phyloP scores from a whole-genome alignment of 441 rosid genomes.

The Euphorbia celastroides region DNA sequence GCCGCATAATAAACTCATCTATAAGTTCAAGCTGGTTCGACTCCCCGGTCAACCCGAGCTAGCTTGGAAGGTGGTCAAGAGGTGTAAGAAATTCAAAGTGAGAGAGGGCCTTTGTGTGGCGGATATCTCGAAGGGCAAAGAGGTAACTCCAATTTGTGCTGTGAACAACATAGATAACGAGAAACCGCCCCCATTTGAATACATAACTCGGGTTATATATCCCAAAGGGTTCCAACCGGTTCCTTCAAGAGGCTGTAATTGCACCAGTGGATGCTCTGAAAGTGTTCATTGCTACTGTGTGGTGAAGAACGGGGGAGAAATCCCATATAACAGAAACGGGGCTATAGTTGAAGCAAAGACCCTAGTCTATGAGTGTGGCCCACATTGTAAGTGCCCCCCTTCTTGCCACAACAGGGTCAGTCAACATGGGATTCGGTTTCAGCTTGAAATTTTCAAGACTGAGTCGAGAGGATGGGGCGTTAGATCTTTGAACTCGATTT shows the following conservation, averaged over 20 bases:
- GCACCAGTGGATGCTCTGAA: conserved; percentile 53
- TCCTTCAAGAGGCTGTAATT: conserved; percentile 56
- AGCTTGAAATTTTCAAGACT: conserved; percentile 83
- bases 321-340: conserved; percentile 75
- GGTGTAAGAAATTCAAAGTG: conserved; percentile 33
- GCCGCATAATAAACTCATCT: conserved; percentile 61
- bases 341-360: conserved; percentile 59
- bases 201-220: conserved; percentile 47
- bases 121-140: conserved; percentile 73
- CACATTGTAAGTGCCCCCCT: conserved; percentile 69
- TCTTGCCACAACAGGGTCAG: conserved; percentile 71
- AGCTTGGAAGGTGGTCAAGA: conserved; percentile 74
- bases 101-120: conserved; percentile 58
- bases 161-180: conserved; percentile 67
- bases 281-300: conserved; percentile 49
- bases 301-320: conserved; percentile 60
- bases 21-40: conserved; percentile 55
- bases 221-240: conserved; percentile 46
- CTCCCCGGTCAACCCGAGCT: conserved; percentile 80
- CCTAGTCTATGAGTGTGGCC: conserved; percentile 84
- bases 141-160: conserved; percentile 60
- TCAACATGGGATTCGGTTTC: conserved; percentile 69
- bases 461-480: conserved; percentile 89
- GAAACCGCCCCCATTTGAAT: conserved; percentile 59
- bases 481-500: conserved; percentile 68